Evolutionary conservation across 106 monocot genomes (phyloP), one percentile per base, ranked within the genome.

Genomic region (Agapanthus africanus): DNA sequence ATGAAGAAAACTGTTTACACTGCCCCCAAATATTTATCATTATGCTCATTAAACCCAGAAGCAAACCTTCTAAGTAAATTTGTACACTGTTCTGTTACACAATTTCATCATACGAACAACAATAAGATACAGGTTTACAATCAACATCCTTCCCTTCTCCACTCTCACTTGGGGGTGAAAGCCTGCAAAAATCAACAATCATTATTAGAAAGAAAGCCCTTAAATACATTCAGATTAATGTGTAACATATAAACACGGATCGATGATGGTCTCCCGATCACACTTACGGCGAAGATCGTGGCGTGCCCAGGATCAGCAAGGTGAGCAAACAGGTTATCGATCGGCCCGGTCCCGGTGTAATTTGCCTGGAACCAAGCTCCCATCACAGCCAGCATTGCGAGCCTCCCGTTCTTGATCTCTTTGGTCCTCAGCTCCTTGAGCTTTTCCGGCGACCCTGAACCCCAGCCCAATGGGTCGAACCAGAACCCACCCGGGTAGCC

Each of bases 391-490:
- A 99, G 67, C 97, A 99, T 99, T 6, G 97, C 97, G 19, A 99
- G 67, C 61, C 97, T 79, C 8, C 97, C 97, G 51, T 99, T 99
- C 89, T 99, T 99, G 74, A 99, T 90, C 92, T 99, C 97, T 84
- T 89, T 99, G 32, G 81, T 82, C 73, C 97, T 80, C 78, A 99
- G 73, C 74, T 99, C 92, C 89, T 73, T 99, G 41, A 99, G 21
- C 84, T 92, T 92, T 80, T 84, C 92, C 1, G 97, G 89, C 0
- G 86, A 84, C 1, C 92, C 97, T 7, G 71, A 74, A 32, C 97
- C 97, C 97, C 97, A 99, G 1, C 97, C 92, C 31, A 99, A 80
- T 27, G 97, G 97, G 74, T 99, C 97, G 70, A 99, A 99, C 97
- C 97, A 99, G 62, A 99, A 66, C 7, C 97, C 97, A 1, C 97